Evolutionary conservation across 768 basidiomycete species (phyloP).

Genomic region (Lactarius hengduanensis): DNA sequence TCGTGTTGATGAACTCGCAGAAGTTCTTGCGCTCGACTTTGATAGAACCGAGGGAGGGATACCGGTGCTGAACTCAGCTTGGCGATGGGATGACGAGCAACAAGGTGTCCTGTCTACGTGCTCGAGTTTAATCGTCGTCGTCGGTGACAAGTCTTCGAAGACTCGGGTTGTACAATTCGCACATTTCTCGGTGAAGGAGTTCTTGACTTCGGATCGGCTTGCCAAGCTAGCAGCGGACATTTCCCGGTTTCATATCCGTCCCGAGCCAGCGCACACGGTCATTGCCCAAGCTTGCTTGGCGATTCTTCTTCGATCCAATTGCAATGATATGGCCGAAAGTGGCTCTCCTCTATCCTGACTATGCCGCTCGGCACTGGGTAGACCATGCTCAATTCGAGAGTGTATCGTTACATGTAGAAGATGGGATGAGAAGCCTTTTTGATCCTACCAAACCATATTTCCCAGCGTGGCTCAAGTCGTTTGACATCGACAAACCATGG

Average conservation of each 20-base stretch:
- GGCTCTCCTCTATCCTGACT: not conserved
- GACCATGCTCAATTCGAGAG: not conserved
- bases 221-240: too few relatives aligned
- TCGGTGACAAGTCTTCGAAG: too few relatives aligned
- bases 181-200: not conserved
- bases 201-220: conserved; percentile 4
- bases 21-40: not conserved
- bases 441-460: not conserved
- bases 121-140: not conserved
- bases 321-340: not conserved
- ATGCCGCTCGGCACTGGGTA: not conserved
- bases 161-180: not conserved
- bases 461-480: too few relatives aligned
- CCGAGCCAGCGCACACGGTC: too few relatives aligned
- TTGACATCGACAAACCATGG: too few relatives aligned
- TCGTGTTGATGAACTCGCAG: not conserved
- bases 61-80: not conserved
- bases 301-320: not conserved
- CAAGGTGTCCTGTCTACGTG: not conserved
- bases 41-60: not conserved
- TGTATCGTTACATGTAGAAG: not conserved
- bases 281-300: too few relatives aligned
- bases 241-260: too few relatives aligned
- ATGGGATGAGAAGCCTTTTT: not conserved
- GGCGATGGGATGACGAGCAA: not conserved